phyloP scores from a whole-genome alignment of 352 stramenopile genomes.

The Globisporangium splendens region DNA sequence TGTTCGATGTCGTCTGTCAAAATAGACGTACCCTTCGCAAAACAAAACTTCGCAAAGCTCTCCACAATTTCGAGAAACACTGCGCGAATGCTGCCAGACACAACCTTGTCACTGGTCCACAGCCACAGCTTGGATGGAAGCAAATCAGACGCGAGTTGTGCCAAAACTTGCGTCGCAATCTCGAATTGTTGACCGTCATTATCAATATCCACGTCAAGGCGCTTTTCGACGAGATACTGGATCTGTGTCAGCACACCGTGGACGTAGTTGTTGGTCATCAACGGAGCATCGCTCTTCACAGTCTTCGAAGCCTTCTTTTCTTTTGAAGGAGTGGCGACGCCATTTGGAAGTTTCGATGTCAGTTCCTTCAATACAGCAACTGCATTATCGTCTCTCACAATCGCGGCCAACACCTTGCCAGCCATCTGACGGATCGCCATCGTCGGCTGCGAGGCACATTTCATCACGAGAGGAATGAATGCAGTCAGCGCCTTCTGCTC shows the following conservation, averaged over 20 bases:
- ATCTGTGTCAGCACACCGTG: constrained; percentile 67
- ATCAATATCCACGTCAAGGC: constrained; percentile 16
- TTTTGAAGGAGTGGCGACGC: constrained; percentile 12
- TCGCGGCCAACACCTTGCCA: constrained; percentile 66
- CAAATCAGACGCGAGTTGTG: constrained; percentile 28
- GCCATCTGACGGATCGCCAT: constrained; percentile 80
- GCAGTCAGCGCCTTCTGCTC: constrained; percentile 26
- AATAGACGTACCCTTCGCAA: constrained; percentile 11
- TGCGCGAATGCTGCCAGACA: constrained; percentile 40
- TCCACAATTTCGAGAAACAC: constrained; percentile 53
- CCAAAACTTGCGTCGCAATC: constrained; percentile 21
- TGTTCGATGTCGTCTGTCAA: constrained; percentile 14
- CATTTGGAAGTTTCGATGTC: constrained; percentile 35
- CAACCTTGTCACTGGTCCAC: constrained; percentile 22
- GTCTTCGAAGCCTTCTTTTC: background rate
- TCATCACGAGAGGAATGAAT: constrained; percentile 67
- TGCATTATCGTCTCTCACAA: constrained; percentile 58
- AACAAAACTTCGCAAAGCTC: constrained; percentile 32
- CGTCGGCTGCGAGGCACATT: constrained; percentile 66
- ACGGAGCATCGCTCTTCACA: background rate
- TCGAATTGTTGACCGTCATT: constrained; percentile 8
- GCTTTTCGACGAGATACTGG: constrained; percentile 43
- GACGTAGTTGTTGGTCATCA: constrained; percentile 54
- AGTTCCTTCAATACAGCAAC: constrained; percentile 34
- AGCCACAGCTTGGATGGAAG: constrained; percentile 49